Percentiles rank a stretch among this genome's conserved stretches.
phyloP scores from a whole-genome alignment of 2,329 filamentous ascomycete genomes.

The Bisporella sp. region DNA sequence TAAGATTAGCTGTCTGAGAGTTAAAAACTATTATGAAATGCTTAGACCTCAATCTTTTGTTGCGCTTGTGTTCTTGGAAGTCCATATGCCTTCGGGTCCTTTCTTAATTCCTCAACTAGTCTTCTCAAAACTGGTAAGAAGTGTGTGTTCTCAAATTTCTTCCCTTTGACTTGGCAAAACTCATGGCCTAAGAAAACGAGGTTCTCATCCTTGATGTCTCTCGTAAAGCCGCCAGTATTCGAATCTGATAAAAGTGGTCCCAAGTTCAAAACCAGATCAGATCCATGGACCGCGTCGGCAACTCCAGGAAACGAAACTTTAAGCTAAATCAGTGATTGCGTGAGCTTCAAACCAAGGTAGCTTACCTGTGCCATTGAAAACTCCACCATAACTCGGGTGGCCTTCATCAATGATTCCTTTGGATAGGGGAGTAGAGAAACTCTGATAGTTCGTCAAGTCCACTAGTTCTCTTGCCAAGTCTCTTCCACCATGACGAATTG shows the following conservation, averaged over 20 bases:
- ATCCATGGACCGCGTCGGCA: conserved; percentile 31
- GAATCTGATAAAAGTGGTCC: conserved; percentile 40
- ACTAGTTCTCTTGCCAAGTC: conserved; percentile 31
- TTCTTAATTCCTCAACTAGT: conserved; percentile 37
- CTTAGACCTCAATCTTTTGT: neutral
- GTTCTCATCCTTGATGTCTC: conserved; percentile 26
- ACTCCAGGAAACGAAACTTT: conserved; percentile 21
- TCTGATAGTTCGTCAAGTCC: conserved; percentile 37
- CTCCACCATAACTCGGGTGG: conserved; percentile 39
- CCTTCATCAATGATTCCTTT: conserved; percentile 45
- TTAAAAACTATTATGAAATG: too few species aligned
- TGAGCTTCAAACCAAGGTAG: neutral
- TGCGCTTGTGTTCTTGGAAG: conserved; percentile 5
- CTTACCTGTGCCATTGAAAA: conserved; percentile 39
- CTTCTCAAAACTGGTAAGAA: conserved; percentile 72
- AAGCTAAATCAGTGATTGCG: neutral
- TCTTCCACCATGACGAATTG: conserved; percentile 17
- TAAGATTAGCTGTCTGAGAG: too few species aligned
- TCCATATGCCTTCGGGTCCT: conserved; percentile 9
- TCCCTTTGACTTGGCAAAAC: conserved; percentile 17
- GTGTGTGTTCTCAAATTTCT: conserved; percentile 30
- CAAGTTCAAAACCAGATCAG: conserved; percentile 39
- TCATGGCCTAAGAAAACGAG: conserved; percentile 15
- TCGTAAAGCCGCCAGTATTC: conserved; percentile 36
- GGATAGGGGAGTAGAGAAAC: conserved; percentile 39